Evolutionary conservation across 371 early-diverging fungal species (phyloP).

Genomic region (Zopfochytrium polystomum): DNA sequence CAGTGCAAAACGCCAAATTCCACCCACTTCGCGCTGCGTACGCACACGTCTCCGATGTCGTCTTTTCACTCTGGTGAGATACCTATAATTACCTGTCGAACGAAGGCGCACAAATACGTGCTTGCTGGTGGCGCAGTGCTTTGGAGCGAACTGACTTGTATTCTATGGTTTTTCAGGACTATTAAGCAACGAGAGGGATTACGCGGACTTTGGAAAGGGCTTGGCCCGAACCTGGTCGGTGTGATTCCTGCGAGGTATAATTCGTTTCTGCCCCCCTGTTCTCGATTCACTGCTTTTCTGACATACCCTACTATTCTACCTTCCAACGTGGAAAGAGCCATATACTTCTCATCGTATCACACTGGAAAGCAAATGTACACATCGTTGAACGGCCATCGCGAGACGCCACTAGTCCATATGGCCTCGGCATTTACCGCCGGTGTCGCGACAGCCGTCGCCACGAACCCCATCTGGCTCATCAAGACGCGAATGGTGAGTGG

Average conservation of each 20-base stretch:
- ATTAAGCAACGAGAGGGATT: conserved; percentile 70
- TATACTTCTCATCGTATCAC: conserved; percentile 87
- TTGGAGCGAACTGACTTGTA: not conserved
- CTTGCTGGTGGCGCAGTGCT: conserved; percentile 1
- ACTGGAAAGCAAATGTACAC: conserved; percentile 78
- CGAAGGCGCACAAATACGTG: not conserved
- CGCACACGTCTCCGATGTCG: conserved; percentile 31
- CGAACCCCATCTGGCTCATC: conserved; percentile 96
- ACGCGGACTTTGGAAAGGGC: conserved; percentile 84
- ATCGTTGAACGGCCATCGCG: conserved; percentile 66
- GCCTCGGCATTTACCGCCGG: conserved; percentile 84
- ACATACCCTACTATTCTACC: not conserved
- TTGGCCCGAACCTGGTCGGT: conserved; percentile 90
- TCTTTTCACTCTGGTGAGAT: conserved; percentile 24
- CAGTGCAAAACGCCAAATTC: conserved; percentile 9
- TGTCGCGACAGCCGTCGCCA: conserved; percentile 70
- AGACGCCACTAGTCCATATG: conserved; percentile 78
- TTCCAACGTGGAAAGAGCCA: conserved; percentile 57
- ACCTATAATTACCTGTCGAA: not conserved
- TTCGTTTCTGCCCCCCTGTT: not conserved
- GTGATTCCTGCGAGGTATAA: conserved; percentile 84
- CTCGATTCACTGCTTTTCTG: too few relatives aligned
- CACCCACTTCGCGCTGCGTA: conserved; percentile 29
- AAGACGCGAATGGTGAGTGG: conserved; percentile 77
- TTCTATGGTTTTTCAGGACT: conserved; percentile 11